Evolutionary conservation across 495 filamentous ascomycete genomes (phyloP), one percentile per base, ranked within the genome.

Genomic region (Aspergillus hancockii): DNA sequence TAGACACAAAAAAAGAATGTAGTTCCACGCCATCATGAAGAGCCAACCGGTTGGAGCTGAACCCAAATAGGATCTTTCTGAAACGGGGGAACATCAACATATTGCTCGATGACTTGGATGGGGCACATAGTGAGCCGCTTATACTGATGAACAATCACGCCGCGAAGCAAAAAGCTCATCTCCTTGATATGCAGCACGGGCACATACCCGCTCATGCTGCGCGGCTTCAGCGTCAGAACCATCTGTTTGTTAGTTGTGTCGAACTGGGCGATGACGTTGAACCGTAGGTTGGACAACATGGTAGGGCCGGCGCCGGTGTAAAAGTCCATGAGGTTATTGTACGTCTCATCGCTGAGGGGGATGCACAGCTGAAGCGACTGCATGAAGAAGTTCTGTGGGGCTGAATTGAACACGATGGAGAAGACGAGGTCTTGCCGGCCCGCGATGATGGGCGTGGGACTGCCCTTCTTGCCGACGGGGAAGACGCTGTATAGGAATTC

Each of bases 221-320:
- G 31, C 32, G 60, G 64, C 16, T 59, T 0, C 31, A 63, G 49
- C 16, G 47, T 54, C 32, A 66, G 21, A 5, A 43, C 31, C 19
- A 68, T 21, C 43, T 36, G 30, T 13, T 38, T 30, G 34, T 57
- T 45, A 25, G 8, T 19, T 32, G 6, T n/a, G 1, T 23, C 19
- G 28, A 53, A 32, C 18, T n/a, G 13, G 1, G 18, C 30, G n/a
- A 64, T 43, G 13, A 69, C 59, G 58, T 69, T 69, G 49, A 67
- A 65, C 28, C 67, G 56, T 13, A 69, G 38, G 53, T 67, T 69
- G 50, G 52, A 56, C n/a, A 67, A 40, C 65, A 69, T 69, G 12
- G 19, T 57, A 1, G 58, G 52, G 12, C 65, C 61, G 0, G 65
- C 55, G 0, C 64, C 67, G 22, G n/a, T 31, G 28, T 65, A 67